Evolutionary conservation across 176 grass and related monocot genomes (phyloP), one percentile per base, ranked within the genome.

Genomic region (Eragrostis nindensis): DNA sequence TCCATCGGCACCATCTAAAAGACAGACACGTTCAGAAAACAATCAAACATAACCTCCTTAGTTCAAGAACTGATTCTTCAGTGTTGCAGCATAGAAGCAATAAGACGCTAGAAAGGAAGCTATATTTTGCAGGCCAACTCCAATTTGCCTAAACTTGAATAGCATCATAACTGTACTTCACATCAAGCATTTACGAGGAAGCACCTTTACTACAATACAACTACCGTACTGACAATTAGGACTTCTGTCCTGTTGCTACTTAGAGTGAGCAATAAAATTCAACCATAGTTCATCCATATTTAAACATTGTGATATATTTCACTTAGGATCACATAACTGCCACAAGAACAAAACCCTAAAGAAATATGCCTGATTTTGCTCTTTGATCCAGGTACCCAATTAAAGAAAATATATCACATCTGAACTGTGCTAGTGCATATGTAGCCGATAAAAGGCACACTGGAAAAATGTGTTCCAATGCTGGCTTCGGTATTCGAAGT

Each of bases 1-100:
- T 98, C 96, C 88, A 99, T 90, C 36, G 96, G 96, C 49, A 99
- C 96, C 46, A 99, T 64, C 96, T 98, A 84, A 64, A 43, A 77
- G 27, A 71, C 52, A 69, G 66, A 50, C 11, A 62, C 32, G 4
- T 70, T 75, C 2, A 50, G 27, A 46, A 55, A 39, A 11, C 4
- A 36, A 36, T 36, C 14, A 56, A 16, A 17, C 24, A 7, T 56
- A 10, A 75, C 18, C 32, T 62, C 48, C 68, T 62, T 49, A 80
- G 19, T 53, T 26, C 1, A 49, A 76, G 39, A 89, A 46, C 8
- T 17, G 46, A 27, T 45, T 62, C 12, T 19, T 69, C 8, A 63
- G 6, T 69, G 22, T 59, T 54, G 14, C 5, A 42, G 55, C 76
- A 36, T 15, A 81, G 3, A 70, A 46, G 26, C 56, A 65, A 82